Base-by-base conservation (phyloP, 495 filamentous ascomycete genomes). In the Niebla homalea region DNA sequence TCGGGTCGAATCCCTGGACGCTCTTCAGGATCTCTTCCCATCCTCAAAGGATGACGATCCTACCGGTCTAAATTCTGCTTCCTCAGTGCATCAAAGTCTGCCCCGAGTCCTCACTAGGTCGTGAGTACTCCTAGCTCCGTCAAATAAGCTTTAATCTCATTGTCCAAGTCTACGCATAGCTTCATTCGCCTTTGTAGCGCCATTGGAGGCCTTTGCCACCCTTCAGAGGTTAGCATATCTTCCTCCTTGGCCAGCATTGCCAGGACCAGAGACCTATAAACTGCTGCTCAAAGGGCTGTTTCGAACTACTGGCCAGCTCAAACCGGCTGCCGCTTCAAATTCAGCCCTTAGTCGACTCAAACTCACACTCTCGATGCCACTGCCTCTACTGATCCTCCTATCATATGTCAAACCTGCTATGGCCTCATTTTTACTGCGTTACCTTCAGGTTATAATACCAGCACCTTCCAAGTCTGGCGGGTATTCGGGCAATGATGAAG, bases 141-240 rank as follows among this genome's bases (percentile, higher is more conserved):
- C 10, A 4, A 49, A 21, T 19, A 19, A n/a, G 36, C 14, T 40
- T 4, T 11, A n/a, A 42, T 8, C 8, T 18, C 18, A 10, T 12
- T 19, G 4, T 20, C 23, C 18, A 54, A 60, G 58, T n/a, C 23
- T 60, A 11, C 32, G 48, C 14, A 18, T 41, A 18, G 41, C 42
- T 14, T 40, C 69, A 22, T 62, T 74, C 23, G 52, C 68, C 12
- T 51, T 73, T 20, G 65, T 69, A 23, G 60, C 69, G 35, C 67
- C 73, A 51, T 61, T 69, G 22, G 70, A 74, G 52, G 68, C 74
- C 60, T 73, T 66, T 50, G 69, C 69, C 40, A 56, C 70, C 22
- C 61, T 76, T n/a, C 73, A 76, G 53, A 63, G 69, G 16, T 65
- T 74, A 11, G 65, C 66, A 21, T 61, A 73, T 11, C 47, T 72